Evolutionary conservation across 2,329 filamentous ascomycete genomes (phyloP).

Genomic region (Rhynchosporium agropyri): DNA sequence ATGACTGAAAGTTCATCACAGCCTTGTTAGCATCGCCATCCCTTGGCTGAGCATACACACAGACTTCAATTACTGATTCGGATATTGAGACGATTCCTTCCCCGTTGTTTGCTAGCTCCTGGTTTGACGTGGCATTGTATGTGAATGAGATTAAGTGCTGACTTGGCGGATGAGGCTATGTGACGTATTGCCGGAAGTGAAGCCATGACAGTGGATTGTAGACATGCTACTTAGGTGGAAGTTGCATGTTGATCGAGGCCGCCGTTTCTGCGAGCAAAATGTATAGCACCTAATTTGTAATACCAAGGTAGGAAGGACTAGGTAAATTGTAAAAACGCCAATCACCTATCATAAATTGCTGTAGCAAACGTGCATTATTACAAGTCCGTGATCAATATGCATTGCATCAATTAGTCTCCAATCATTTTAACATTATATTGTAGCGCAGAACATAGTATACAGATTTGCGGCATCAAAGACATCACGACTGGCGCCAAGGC

Average conservation of each 20-base stretch:
- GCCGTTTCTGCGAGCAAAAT: too few relatives aligned
- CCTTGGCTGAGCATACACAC: slow-evolving; percentile 64
- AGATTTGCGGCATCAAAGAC: neutral
- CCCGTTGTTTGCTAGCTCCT: slow-evolving; percentile 60
- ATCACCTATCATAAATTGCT: too few relatives aligned
- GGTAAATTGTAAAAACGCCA: too few relatives aligned
- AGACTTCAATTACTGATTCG: slow-evolving; percentile 62
- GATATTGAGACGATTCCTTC: slow-evolving; percentile 62
- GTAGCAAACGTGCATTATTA: too few relatives aligned
- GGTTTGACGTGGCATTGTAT: slow-evolving; percentile 70
- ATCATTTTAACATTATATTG: too few relatives aligned
- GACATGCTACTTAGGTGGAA: neutral
- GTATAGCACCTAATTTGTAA: too few relatives aligned
- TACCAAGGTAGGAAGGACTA: too few relatives aligned
- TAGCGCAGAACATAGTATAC: too few relatives aligned
- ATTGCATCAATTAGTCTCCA: too few relatives aligned
- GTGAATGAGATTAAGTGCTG: slow-evolving; percentile 52
- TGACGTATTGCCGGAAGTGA: slow-evolving; percentile 48
- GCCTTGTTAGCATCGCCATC: slow-evolving; percentile 73
- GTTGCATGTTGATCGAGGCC: neutral
- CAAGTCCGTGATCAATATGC: too few relatives aligned
- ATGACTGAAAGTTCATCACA: slow-evolving; percentile 64
- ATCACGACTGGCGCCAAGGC: slow-evolving; percentile 6
- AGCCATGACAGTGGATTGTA: slow-evolving; percentile 24
- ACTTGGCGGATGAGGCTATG: slow-evolving; percentile 52